These are phyloP conservation scores for Neurospora sp. DNA, from an alignment of 495 filamentous ascomycete species.

Conservation along the genomic window DNA sequence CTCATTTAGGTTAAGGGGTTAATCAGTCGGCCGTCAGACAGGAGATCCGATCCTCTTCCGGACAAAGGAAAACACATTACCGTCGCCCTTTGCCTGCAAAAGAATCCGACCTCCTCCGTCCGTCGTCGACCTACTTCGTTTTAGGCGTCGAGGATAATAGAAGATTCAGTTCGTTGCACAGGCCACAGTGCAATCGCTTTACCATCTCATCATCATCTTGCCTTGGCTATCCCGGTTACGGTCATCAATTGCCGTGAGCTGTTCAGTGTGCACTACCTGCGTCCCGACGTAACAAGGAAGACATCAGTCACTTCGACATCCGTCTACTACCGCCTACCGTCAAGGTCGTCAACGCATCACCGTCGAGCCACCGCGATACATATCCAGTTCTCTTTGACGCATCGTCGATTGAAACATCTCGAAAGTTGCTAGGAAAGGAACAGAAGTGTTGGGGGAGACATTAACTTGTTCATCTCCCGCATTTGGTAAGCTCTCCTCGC, in stretches of 20 bases:
- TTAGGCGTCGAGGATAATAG: slow-evolving; percentile 24
- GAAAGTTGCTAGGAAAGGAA: slow-evolving; percentile 20
- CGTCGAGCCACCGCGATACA: not conserved
- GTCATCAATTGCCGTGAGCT: slow-evolving; percentile 21
- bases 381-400: not conserved
- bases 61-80: slow-evolving; percentile 19
- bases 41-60: slow-evolving; percentile 20
- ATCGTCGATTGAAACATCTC: slow-evolving; percentile 29
- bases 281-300: not conserved
- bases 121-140: slow-evolving; percentile 17
- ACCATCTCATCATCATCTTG: not conserved
- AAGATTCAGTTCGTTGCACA: slow-evolving; percentile 25
- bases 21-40: slow-evolving; percentile 20
- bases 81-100: slow-evolving; percentile 19
- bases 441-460: slow-evolving; percentile 74
- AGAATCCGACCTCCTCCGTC: slow-evolving; percentile 24
- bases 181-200: slow-evolving; percentile 21
- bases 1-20: slow-evolving; percentile 26
- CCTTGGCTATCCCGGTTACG: slow-evolving; percentile 15
- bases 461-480: slow-evolving; percentile 97
- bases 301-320: not conserved
- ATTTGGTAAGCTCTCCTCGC: slow-evolving; percentile 50
- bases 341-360: slow-evolving; percentile 2
- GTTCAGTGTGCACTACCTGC: slow-evolving; percentile 7
- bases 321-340: slow-evolving; percentile 1